Evolutionary conservation across 108 stramenopile genomes (phyloP).

Genomic region (Nitzschia sp.): DNA sequence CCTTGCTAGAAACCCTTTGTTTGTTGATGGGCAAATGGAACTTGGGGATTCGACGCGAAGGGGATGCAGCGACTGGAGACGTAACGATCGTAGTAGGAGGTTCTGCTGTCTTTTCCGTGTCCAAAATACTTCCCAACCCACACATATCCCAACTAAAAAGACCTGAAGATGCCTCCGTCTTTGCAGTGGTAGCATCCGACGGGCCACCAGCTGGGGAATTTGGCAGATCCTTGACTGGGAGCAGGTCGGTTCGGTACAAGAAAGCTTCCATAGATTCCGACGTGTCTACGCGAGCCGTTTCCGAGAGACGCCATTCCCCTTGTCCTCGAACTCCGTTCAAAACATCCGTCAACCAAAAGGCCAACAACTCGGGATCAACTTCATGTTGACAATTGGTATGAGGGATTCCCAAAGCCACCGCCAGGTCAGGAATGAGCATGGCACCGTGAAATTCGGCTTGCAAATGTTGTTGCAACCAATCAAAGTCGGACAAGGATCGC

Average conservation of each 20-base stretch:
- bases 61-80: background rate
- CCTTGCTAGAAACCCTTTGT: constrained; percentile 34
- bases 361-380: constrained; percentile 51
- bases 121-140: constrained; percentile 2
- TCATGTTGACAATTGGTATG: constrained; percentile 34
- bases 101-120: background rate
- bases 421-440: constrained; percentile 58
- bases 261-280: constrained; percentile 84
- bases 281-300: constrained; percentile 12
- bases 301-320: constrained; percentile 49
- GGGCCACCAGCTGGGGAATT: constrained; percentile 5
- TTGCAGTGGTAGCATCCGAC: background rate
- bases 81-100: background rate
- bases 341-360: constrained; percentile 73
- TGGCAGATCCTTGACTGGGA: constrained; percentile 3
- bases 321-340: constrained; percentile 79
- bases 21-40: constrained; percentile 1
- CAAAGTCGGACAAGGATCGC: constrained; percentile 69
- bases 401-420: constrained; percentile 50
- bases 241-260: constrained; percentile 60
- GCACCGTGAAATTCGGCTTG: constrained; percentile 70
- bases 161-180: background rate
- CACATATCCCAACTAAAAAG: constrained; percentile 21
- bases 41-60: background rate
- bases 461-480: constrained; percentile 75